A percentile compares a stretch with the other conserved stretches of the same genome.
These are phyloP conservation scores for Trichoderma aggressivum DNA, from an alignment of 2,329 filamentous ascomycete species.

Conservation along the genomic window DNA sequence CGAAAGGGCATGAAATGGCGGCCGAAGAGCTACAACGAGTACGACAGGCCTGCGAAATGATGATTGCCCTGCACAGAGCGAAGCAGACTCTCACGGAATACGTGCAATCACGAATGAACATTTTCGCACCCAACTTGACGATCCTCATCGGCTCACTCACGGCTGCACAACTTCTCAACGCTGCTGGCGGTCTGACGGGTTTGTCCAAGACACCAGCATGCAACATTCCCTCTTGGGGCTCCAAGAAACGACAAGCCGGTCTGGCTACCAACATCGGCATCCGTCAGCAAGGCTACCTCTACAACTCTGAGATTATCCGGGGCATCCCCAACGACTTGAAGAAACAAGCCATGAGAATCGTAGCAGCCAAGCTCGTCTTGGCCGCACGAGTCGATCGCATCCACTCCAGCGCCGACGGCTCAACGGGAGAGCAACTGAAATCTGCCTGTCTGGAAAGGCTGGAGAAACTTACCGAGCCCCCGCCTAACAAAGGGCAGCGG, in stretches of 20 bases:
- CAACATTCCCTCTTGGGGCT: conserved; percentile 87
- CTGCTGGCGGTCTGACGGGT: conserved; percentile 81
- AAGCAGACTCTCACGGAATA: conserved; percentile 88
- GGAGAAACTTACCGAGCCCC: conserved; percentile 88
- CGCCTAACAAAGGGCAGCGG: conserved; percentile 81
- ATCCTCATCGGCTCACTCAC: conserved; percentile 87
- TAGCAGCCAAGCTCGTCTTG: conserved; percentile 89
- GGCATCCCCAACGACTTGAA: conserved; percentile 82
- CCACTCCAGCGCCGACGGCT: conserved; percentile 76
- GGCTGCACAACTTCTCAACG: conserved; percentile 93
- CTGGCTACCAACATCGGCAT: conserved; percentile 91
- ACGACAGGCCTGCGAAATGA: conserved; percentile 78
- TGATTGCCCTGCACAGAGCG: conserved; percentile 79
- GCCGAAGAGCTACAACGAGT: conserved; percentile 72
- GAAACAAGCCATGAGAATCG: conserved; percentile 90
- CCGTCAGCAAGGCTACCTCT: conserved; percentile 89
- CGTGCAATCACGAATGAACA: conserved; percentile 93
- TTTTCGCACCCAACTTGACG: conserved; percentile 93
- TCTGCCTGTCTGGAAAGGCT: conserved; percentile 79
- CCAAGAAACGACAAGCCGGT: conserved; percentile 79
- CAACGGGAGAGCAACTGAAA: conserved; percentile 76
- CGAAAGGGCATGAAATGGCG: conserved; percentile 73
- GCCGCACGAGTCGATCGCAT: conserved; percentile 87
- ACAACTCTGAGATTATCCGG: conserved; percentile 84
- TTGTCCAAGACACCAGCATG: conserved; percentile 90